These are phyloP conservation scores for Filosporella fistucella DNA, from an alignment of 495 filamentous ascomycete species.

Conservation along the genomic window DNA sequence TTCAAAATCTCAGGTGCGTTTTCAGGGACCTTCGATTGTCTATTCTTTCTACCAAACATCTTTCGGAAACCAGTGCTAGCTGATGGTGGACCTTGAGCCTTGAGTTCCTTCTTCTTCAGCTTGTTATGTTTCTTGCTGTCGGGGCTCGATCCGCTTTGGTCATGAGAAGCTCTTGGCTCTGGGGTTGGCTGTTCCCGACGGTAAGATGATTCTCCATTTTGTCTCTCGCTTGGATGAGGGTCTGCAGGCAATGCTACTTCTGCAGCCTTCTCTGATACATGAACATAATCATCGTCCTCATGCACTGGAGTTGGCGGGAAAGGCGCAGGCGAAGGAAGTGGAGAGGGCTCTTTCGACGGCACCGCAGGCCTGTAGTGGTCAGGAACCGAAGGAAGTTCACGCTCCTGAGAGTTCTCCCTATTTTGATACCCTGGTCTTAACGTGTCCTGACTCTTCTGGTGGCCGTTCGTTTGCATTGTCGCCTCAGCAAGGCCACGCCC, in stretches of 20 bases:
- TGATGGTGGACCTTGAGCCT: too few relatives aligned
- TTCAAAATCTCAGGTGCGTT: slow-evolving; percentile 38
- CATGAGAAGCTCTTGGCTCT: slow-evolving; percentile 35
- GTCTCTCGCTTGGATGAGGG: slow-evolving; percentile 16
- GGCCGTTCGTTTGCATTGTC: slow-evolving; percentile 28
- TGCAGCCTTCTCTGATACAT: slow-evolving; percentile 18
- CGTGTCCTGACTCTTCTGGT: slow-evolving; percentile 21
- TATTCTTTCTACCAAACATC: slow-evolving; percentile 57
- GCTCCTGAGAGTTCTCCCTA: slow-evolving; percentile 5
- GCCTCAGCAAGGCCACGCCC: slow-evolving; percentile 51
- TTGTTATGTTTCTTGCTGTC: slow-evolving; percentile 45
- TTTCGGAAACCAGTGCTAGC: slow-evolving; percentile 48
- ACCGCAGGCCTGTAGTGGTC: slow-evolving; percentile 7
- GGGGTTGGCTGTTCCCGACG: not conserved
- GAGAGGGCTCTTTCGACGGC: slow-evolving; percentile 10
- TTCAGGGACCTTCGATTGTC: slow-evolving; percentile 43
- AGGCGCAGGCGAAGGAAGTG: slow-evolving; percentile 11
- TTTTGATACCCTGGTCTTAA: slow-evolving; percentile 14
- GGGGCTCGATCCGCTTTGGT: slow-evolving; percentile 35
- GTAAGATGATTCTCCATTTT: not conserved
- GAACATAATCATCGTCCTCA: slow-evolving; percentile 7
- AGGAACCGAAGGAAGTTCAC: slow-evolving; percentile 20
- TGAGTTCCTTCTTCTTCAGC: slow-evolving; percentile 48
- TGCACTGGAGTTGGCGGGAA: slow-evolving; percentile 22
- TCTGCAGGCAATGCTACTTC: slow-evolving; percentile 17